Conservation (phyloP, 371 early-diverging fungal species). For the Mortierella sp. region DNA sequence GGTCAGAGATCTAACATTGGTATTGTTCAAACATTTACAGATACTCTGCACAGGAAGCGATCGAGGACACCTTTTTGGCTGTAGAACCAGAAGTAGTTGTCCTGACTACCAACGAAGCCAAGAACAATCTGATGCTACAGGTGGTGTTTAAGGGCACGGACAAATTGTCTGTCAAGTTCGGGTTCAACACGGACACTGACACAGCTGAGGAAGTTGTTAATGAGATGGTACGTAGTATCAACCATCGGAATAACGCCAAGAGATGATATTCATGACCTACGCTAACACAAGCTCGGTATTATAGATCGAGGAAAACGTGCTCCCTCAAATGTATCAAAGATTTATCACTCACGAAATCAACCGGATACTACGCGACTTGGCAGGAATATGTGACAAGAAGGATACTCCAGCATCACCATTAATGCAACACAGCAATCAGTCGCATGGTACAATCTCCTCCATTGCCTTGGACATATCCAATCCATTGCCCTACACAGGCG, state of each 20-base stretch:
- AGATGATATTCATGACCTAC: neutral
- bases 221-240: conserved; percentile 75
- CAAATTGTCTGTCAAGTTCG: conserved; percentile 87
- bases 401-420: conserved; percentile 52
- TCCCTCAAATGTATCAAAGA: conserved; percentile 77
- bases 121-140: conserved; percentile 76
- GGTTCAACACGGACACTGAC: conserved; percentile 87
- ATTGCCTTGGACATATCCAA: conserved; percentile 26
- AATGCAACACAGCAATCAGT: conserved; percentile 10
- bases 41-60: conserved; percentile 78
- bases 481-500: conserved; percentile 20
- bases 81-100: conserved; percentile 83
- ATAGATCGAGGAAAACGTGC: conserved; percentile 82
- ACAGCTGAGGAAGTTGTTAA: conserved; percentile 91
- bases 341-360: conserved; percentile 88
- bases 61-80: conserved; percentile 85
- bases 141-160: conserved; percentile 87
- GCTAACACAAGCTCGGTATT: neutral
- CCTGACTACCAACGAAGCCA: conserved; percentile 67
- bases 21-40: conserved; percentile 41
- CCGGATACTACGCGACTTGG: conserved; percentile 80
- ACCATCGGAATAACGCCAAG: neutral
- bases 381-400: conserved; percentile 59
- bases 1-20: neutral
- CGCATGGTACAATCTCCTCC: conserved; percentile 19